These are phyloP conservation scores for Spergularia bocconei DNA, from an alignment of 148 eudicot species.

Conservation along the genomic window DNA sequence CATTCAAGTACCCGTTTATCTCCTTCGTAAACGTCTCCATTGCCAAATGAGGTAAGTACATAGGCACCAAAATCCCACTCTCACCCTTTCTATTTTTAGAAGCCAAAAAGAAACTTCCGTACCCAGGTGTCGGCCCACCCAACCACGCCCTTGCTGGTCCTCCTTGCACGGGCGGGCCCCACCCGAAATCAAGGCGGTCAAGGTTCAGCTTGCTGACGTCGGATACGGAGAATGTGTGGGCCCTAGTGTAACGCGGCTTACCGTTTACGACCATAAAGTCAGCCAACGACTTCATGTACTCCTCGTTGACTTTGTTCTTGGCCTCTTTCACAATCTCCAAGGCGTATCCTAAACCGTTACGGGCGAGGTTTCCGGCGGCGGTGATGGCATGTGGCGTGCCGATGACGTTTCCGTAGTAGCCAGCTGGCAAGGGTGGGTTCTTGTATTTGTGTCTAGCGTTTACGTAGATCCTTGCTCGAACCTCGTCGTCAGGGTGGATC, in stretches of 20 bases:
- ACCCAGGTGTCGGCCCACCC: slow-evolving; percentile 8
- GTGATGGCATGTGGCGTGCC: slow-evolving; percentile 8
- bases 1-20: neutral
- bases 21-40: neutral
- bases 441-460: slow-evolving; percentile 14
- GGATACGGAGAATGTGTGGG: slow-evolving; percentile 6
- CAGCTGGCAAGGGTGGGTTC: neutral
- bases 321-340: neutral
- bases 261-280: neutral
- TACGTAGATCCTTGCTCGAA: slow-evolving; percentile 7
- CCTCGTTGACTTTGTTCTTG: neutral
- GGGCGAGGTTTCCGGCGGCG: neutral
- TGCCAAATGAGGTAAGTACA: slow-evolving; percentile 10
- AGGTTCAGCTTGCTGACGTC: slow-evolving; percentile 1
- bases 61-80: slow-evolving; percentile 14
- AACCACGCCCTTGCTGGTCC: slow-evolving; percentile 15
- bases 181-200: slow-evolving; percentile 1
- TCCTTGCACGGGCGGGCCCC: slow-evolving; percentile 5
- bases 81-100: slow-evolving; percentile 18
- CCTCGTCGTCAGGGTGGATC: slow-evolving; percentile 5
- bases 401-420: slow-evolving; percentile 12
- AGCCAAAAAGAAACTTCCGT: slow-evolving; percentile 2
- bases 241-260: slow-evolving; percentile 6
- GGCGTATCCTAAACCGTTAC: neutral
- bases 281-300: slow-evolving; percentile 17